Evolutionary conservation across 1,284 basidiomycete species (phyloP), one percentile per base, ranked within the genome.

Genomic region (Cystobasidium sp.): DNA sequence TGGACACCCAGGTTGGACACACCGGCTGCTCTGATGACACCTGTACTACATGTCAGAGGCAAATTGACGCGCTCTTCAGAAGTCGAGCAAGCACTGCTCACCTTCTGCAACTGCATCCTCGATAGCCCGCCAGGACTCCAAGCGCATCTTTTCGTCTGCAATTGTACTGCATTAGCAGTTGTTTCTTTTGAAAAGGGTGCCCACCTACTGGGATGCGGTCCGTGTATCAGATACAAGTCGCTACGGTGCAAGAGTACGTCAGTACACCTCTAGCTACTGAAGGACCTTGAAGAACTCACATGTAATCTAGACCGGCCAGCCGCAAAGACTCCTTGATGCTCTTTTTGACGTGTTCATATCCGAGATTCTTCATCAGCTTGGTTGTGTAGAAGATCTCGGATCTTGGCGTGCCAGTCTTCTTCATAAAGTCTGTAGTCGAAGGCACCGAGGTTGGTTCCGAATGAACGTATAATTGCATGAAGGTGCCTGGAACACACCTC

Each of bases 191-290:
- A 43, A 18, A 22, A 16, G 49, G 12, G 31, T 46, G 16, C 6
- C 18, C 0, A 49, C 71, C 39, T 39, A 73, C 71, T 63, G 22
- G 64, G 72, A 68, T 68, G 56, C 3, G 72, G 63, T 39, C 70
- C 63, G 49, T 75, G 77, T 58, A 90, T 87, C 65, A 90, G 86
- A 81, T 91, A 91, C 51, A 91, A 81, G 80, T 92, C 90, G 12
- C 92, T 85, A 5, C 31, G 5, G 75, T 88, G 88, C 1, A 85
- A 82, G 39, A 58, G 6, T 12, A 24, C 22, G 12, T 70, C 46
- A 51, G 69, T 16, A 53, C 24, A 41, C 37, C 20, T 53, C 51
- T 14, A 31, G 1, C 1, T 14, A 12, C 39, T 39, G 18, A 9
- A 68, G 16, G 44, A 22, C 18, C 1, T n/a, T 14, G 4, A 1